These are phyloP conservation scores for Tuber indicum DNA, from an alignment of 495 filamentous ascomycete species.

Conservation along the genomic window DNA sequence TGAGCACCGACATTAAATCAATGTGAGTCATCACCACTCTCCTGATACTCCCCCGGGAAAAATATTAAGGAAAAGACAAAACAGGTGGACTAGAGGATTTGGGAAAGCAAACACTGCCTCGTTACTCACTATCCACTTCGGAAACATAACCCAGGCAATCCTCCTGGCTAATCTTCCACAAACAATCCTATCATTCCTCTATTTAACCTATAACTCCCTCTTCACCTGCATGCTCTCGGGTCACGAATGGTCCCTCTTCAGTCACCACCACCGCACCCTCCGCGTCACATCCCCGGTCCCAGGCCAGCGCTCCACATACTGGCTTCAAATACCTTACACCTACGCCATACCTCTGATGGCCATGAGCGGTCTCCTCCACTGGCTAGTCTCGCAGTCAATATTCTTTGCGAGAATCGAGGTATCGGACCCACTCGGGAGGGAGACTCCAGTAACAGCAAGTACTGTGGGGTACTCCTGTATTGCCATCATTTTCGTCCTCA, in stretches of 20 bases:
- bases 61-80: neutral
- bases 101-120: constrained; percentile 3
- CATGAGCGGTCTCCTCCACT: constrained; percentile 34
- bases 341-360: constrained; percentile 45
- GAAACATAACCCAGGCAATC: constrained; percentile 23
- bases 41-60: neutral
- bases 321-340: constrained; percentile 44
- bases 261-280: constrained; percentile 17
- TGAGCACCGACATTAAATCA: neutral
- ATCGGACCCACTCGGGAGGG: too few relatives aligned
- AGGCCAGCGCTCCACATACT: constrained; percentile 45
- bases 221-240: constrained; percentile 46
- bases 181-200: constrained; percentile 46
- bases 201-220: constrained; percentile 45
- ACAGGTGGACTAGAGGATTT: constrained; percentile 11
- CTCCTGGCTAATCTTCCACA: constrained; percentile 48
- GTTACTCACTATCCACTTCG: neutral
- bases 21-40: neutral
- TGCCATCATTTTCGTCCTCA: too few relatives aligned
- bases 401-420: constrained; percentile 30
- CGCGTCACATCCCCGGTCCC: constrained; percentile 44
- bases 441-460: too few relatives aligned
- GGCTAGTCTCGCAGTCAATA: constrained; percentile 25
- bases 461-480: too few relatives aligned
- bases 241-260: constrained; percentile 7